phyloP scores from a whole-genome alignment of 805 yeast genomes.

The Yamadazyma phyllophila region DNA sequence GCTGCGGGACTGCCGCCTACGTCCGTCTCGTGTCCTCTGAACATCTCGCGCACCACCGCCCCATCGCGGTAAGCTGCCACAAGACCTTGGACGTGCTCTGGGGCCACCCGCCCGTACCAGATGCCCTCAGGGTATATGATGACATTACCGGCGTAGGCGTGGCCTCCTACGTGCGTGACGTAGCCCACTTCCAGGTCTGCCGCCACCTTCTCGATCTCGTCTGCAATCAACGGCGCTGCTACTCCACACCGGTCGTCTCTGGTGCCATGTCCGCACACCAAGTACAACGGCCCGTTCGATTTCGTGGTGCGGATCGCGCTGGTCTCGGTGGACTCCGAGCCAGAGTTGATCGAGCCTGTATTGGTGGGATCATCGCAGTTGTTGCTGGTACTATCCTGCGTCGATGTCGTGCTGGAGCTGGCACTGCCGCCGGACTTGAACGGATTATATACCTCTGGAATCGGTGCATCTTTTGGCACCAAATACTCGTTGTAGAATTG shows the following conservation, averaged over 20 bases:
- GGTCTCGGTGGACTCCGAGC: background rate
- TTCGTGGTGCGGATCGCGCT: background rate
- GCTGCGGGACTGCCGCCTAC: constrained; percentile 3
- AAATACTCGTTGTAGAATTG: constrained; percentile 43
- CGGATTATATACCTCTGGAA: constrained; percentile 24
- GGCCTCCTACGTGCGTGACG: constrained; percentile 83
- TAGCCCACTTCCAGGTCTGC: constrained; percentile 43
- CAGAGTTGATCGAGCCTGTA: background rate
- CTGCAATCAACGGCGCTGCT: constrained; percentile 55
- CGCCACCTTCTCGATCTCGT: constrained; percentile 50
- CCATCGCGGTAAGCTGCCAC: constrained; percentile 53
- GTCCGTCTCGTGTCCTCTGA: constrained; percentile 42
- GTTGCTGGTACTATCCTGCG: no score
- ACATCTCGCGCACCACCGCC: constrained; percentile 53
- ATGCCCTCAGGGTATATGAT: constrained; percentile 50
- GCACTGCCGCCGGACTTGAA: constrained; percentile 10
- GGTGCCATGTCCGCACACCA: constrained; percentile 65
- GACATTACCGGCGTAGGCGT: constrained; percentile 81
- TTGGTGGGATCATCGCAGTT: no score
- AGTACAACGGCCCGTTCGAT: constrained; percentile 31
- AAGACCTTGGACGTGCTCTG: constrained; percentile 64
- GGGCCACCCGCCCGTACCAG: constrained; percentile 79
- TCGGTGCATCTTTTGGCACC: constrained; percentile 27
- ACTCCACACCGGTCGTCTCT: constrained; percentile 68
- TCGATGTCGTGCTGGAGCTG: no score